These are phyloP conservation scores for Prunus fruticosa DNA, from an alignment of 306 rosid species.

Conservation along the genomic window DNA sequence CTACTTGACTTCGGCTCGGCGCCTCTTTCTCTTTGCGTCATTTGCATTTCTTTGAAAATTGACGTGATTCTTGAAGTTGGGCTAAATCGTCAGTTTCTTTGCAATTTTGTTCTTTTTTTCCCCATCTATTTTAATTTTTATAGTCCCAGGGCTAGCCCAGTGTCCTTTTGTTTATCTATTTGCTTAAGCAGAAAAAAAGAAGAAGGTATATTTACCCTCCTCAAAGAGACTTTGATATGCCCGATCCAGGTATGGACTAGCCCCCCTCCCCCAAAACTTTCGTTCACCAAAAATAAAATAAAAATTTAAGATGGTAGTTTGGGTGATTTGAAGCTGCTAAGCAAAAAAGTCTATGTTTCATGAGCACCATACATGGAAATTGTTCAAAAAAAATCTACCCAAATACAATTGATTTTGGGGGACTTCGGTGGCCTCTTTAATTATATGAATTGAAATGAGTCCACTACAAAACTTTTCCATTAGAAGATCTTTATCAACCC, in stretches of 20 bases:
- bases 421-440: neutral
- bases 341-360: neutral
- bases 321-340: neutral
- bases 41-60: neutral
- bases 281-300: too few species aligned
- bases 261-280: too few species aligned
- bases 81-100: neutral
- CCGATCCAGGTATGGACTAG: too few species aligned
- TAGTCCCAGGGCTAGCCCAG: too few species aligned
- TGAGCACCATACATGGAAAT: neutral
- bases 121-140: too few species aligned
- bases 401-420: neutral
- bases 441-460: neutral
- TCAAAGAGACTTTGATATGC: too few species aligned
- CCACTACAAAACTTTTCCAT: slow-evolving; percentile 26
- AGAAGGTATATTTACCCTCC: too few species aligned
- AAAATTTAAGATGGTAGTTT: neutral
- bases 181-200: neutral
- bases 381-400: neutral
- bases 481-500: slow-evolving; percentile 11
- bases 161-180: neutral
- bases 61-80: neutral
- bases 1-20: neutral
- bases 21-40: neutral
- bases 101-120: neutral